These are phyloP conservation scores for Strobilomyces confusus DNA, from an alignment of 768 basidiomycete species.

Conservation along the genomic window DNA sequence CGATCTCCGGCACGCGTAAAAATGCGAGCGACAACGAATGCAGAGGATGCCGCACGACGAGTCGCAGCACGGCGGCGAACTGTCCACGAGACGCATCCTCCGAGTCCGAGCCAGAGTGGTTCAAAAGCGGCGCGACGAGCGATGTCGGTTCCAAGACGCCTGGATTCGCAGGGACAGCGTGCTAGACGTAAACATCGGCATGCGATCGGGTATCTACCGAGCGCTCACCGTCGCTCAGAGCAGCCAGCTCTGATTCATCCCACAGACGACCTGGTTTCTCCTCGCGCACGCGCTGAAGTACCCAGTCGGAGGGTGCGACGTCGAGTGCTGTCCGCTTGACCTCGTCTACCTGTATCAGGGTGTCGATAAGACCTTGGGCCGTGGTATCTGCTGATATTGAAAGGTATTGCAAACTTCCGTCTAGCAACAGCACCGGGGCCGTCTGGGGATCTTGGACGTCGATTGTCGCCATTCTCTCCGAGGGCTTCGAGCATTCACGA, in stretches of 20 bases:
- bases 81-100: conserved; percentile 38
- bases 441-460: conserved; percentile 36
- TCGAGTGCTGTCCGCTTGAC: conserved; percentile 54
- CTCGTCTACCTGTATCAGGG: conserved; percentile 43
- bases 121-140: conserved; percentile 51
- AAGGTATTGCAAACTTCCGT: conserved; percentile 59
- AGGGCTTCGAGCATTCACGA: background rate
- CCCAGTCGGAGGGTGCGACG: conserved; percentile 60
- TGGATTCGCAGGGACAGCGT: conserved; percentile 31
- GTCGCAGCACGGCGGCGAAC: conserved; percentile 71
- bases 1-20: conserved; percentile 69
- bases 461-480: conserved; percentile 26
- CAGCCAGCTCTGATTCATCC: conserved; percentile 68
- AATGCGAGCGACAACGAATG: conserved; percentile 54
- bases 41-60: conserved; percentile 65
- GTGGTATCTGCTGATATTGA: conserved; percentile 51
- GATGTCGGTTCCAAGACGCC: conserved; percentile 47
- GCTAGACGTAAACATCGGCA: conserved; percentile 12
- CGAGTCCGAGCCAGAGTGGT: conserved; percentile 23
- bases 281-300: conserved; percentile 57
- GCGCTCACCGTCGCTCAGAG: conserved; percentile 58
- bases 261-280: conserved; percentile 60
- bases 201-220: background rate
- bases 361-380: conserved; percentile 56
- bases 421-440: conserved; percentile 57